These are phyloP conservation scores for Ogataea ganodermae DNA, from an alignment of 805 yeast species.

Conservation along the genomic window DNA sequence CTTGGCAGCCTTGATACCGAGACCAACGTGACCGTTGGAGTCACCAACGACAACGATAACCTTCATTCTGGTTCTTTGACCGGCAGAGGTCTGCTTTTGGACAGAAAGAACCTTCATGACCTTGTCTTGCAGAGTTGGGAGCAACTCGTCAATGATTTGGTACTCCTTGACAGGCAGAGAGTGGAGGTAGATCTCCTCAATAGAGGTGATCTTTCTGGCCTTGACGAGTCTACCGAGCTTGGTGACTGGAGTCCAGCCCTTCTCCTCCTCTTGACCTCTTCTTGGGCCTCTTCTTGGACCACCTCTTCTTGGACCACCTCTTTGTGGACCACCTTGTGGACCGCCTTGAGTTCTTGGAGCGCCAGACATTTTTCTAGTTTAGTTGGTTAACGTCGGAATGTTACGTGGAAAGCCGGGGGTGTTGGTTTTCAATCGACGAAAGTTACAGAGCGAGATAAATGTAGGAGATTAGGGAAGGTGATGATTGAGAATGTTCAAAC, in stretches of 20 bases:
- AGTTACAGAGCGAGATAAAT: not conserved
- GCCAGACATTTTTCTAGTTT: slow-evolving; percentile 41
- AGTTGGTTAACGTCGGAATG: slow-evolving; percentile 51
- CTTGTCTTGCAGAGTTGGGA: slow-evolving; percentile 96
- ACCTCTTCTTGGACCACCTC: slow-evolving; percentile 56
- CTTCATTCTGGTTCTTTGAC: slow-evolving; percentile 99
- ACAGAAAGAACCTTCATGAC: slow-evolving; percentile 99
- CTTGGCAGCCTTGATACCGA: slow-evolving; percentile 99
- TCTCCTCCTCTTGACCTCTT: slow-evolving; percentile 87
- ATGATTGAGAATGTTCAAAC: too few relatives aligned
- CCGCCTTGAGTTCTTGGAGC: slow-evolving; percentile 37
- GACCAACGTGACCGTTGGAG: slow-evolving; percentile 99
- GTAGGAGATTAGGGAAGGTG: not conserved
- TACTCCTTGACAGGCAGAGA: slow-evolving; percentile 99
- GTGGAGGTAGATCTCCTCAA: slow-evolving; percentile 99
- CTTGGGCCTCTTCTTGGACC: slow-evolving; percentile 61
- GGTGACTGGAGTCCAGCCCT: slow-evolving; percentile 99
- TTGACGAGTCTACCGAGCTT: slow-evolving; percentile 99
- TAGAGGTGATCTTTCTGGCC: slow-evolving; percentile 95
- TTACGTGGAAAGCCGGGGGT: slow-evolving; percentile 72
- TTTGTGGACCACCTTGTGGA: slow-evolving; percentile 47
- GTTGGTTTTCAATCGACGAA: slow-evolving; percentile 66
- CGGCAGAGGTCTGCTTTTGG: slow-evolving; percentile 99
- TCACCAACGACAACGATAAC: slow-evolving; percentile 99
- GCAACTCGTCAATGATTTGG: slow-evolving; percentile 96